Percentiles rank a stretch among this genome's conserved stretches.
Evolutionary conservation across 306 rosid genomes (phyloP).

Genomic region (Hylodesmum podocarpum): DNA sequence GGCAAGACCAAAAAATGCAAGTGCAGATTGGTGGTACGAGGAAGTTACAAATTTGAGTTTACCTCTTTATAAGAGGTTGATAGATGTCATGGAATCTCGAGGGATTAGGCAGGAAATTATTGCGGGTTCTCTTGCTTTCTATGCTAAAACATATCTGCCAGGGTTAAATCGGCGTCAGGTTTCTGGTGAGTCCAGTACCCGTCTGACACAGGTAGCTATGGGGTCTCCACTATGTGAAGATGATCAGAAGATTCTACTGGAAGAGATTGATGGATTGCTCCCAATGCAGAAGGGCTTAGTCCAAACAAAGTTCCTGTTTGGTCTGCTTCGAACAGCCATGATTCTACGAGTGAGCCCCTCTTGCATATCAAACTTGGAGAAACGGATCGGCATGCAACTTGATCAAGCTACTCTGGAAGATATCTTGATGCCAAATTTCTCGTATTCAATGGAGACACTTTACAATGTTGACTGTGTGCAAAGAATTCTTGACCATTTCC

Average conservation of each 20-base stretch:
- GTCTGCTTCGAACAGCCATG: conserved; percentile 91
- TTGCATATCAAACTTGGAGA: conserved; percentile 81
- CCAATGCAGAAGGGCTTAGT: conserved; percentile 82
- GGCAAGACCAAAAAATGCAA: conserved; percentile 82
- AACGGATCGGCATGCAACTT: conserved; percentile 84
- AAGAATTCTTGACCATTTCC: conserved; percentile 86
- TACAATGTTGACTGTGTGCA: conserved; percentile 96
- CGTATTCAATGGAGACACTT: conserved; percentile 93
- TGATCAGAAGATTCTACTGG: conserved; percentile 77
- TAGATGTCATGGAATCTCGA: conserved; percentile 84
- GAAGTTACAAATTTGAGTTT: conserved; percentile 75
- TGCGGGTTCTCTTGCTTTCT: conserved; percentile 83
- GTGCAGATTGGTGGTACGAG: conserved; percentile 95
- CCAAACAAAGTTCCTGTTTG: conserved; percentile 74
- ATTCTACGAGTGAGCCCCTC: conserved; percentile 70
- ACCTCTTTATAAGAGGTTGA: conserved; percentile 75
- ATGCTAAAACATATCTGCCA: conserved; percentile 80
- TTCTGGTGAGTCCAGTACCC: conserved; percentile 58
- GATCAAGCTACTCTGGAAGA: conserved; percentile 95
- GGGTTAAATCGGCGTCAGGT: conserved; percentile 84
- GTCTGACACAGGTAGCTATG: conserved; percentile 50
- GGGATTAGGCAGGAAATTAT: conserved; percentile 78
- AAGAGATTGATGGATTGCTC: conserved; percentile 75
- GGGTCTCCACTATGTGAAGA: conserved; percentile 79
- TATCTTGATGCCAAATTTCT: conserved; percentile 94